Base-by-base conservation (phyloP, 208 protist species). In the Porcisia deanei region DNA sequence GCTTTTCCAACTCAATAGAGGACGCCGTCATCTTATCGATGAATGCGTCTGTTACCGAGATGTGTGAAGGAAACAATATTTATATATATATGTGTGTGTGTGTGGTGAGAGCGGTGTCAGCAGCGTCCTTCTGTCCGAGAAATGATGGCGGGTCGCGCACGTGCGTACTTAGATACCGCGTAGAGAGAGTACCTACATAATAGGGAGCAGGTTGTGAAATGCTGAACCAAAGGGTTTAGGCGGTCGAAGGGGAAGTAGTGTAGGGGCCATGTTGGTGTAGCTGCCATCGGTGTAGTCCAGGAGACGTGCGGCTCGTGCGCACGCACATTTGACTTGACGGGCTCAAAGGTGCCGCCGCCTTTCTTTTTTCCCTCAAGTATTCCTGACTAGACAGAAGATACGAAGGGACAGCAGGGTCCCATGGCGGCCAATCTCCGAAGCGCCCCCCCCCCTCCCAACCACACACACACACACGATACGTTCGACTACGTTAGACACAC, bases 1-100 rank as follows among this genome's bases (percentile, higher is more conserved):
- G 60, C 34, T 73, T 39, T 30, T 73, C 71, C 25, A 81, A 68
- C 54, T 75, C 71, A 3, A 60, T 1, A 0, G 68, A 30, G 41
- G 65, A 72, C 18, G 70, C 68, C 34, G 70, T 60, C 69, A 73
- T 73, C 30, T 39, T n/a, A 16, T 39, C 47, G 37, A 52, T 4
- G 18, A 30, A 45, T 52, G 63, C 47, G 37, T 52, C 22, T 52
- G 7, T 43, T 4, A 30, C 30, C 30, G 30, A 30, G 30, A 30
- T 30, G 30, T 30, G 30, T 65, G 18, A 20, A 65, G 60, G 18
- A 10, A 18, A 18, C 25, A 1, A 14, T 34, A 30, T 8, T 1
- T 1, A 30, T 20, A 39, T 61, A 30, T 39, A 30, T 37, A 39
- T 22, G n/a, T 12, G 18, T 30, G 2, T 2, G 58, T 63, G 22